Base-by-base conservation (phyloP, 2,329 filamentous ascomycete genomes). In the Aureobasidium sp. region DNA sequence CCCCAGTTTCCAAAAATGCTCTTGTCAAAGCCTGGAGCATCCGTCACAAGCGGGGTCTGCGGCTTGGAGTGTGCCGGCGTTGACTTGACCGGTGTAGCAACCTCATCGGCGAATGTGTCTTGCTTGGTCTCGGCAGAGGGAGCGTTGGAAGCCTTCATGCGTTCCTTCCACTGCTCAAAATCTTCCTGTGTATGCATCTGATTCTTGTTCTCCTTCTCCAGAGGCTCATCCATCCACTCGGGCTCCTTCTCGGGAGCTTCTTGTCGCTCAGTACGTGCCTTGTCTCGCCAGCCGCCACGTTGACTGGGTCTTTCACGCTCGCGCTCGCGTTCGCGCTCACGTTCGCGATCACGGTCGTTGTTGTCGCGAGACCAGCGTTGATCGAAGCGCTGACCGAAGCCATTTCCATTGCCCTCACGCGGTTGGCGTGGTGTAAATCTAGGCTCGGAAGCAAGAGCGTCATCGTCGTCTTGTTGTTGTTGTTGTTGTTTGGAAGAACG, bases 131-230 rank as follows among this genome's bases (percentile, higher is more conserved):
- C 68, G 10, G 63, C 60, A 30, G 64, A 54, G 6, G 56, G 55
- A 30, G 61, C 61, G 41, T 70, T 75, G 12, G 16, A 12, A 55
- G 76, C 83, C 68, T 87, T 91, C 89, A 94, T 94, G 58, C 79
- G 79, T 62, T 94, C 88, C 77, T 95, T 95, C 83, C 91, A 96
- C 60, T 88, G 88, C 71, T 94, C 85, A 68, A 96, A 94, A 60
- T 96, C 90, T 64, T 94, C 90, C 63, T 88, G 85, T 1, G 90
- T 95, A 62, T 88, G 86, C 4, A 90, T 95, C 62, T 88, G 86
- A 3, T 65, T 61, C 62, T 85, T 81, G 48, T 88, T 85, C 55
- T 85, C 84, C 19, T 77, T 71, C 39, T 75, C 56, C 3, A 59
- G 59, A 1, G 66, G 63, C 34, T 70, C 65, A 64, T 94, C 89